phyloP scores from a whole-genome alignment of 2,329 filamentous ascomycete genomes.

The Ramularia collo-cygni region DNA sequence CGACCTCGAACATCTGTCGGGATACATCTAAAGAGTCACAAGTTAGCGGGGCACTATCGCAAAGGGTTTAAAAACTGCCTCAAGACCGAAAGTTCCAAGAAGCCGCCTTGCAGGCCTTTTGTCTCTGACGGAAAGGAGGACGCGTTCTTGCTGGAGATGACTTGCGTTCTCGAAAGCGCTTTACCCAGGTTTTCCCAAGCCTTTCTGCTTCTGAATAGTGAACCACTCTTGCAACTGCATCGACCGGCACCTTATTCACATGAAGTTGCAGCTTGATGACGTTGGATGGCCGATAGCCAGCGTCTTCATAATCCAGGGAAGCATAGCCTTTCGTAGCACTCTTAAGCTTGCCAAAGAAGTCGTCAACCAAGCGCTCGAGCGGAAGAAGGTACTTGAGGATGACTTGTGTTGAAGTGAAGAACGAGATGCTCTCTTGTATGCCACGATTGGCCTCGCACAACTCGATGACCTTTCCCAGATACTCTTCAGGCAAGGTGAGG shows the following conservation, averaged over 20 bases:
- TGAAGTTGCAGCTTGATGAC: conserved; percentile 86
- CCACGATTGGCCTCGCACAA: conserved; percentile 87
- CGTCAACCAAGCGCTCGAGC: conserved; percentile 83
- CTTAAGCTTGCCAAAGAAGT: conserved; percentile 96
- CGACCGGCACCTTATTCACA: conserved; percentile 88
- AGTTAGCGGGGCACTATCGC: no score
- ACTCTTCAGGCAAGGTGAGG: conserved; percentile 87
- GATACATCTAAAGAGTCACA: no score
- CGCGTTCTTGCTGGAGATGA: no score
- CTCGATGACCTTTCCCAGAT: conserved; percentile 89
- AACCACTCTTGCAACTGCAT: conserved; percentile 86
- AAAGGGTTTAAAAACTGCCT: no score
- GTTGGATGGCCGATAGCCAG: conserved; percentile 72
- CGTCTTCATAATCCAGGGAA: conserved; percentile 92
- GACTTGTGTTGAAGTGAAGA: conserved; percentile 86
- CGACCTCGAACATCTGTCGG: conserved; percentile 91
- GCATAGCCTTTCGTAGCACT: conserved; percentile 91
- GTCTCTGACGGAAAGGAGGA: no score
- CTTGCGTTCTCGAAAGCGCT: conserved; percentile 25
- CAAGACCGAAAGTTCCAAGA: no score
- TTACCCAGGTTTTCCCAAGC: conserved; percentile 80
- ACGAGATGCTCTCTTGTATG: conserved; percentile 78
- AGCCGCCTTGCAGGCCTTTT: no score
- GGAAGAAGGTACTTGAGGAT: conserved; percentile 91
- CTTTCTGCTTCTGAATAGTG: conserved; percentile 75